These are phyloP conservation scores for Curvularia sp. DNA, from an alignment of 2,329 filamentous ascomycete genomes.

Conservation along the genomic window DNA sequence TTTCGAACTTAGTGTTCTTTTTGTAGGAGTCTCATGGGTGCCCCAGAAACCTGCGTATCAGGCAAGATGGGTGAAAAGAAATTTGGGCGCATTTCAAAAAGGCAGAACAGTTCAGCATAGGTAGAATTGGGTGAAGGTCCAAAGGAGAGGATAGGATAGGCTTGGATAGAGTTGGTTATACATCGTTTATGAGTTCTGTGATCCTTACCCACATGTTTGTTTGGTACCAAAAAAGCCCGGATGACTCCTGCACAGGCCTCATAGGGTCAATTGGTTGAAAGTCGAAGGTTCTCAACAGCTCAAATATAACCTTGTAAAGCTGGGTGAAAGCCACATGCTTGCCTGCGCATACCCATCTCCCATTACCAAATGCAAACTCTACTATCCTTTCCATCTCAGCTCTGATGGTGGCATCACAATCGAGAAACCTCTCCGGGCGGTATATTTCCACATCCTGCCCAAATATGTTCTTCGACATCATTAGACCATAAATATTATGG, in stretches of 20 bases:
- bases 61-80: background rate
- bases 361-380: conserved; percentile 1
- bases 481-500: too few relatives aligned
- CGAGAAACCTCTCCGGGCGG: conserved; percentile 8
- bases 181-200: too few relatives aligned
- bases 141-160: too few relatives aligned
- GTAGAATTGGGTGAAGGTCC: background rate
- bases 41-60: background rate
- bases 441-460: conserved; percentile 2
- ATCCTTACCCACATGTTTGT: too few relatives aligned
- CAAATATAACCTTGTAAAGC: conserved; percentile 3
- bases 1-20: too few relatives aligned
- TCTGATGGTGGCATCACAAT: background rate
- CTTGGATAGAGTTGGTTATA: too few relatives aligned
- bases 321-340: conserved; percentile 10
- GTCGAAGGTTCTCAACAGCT: background rate
- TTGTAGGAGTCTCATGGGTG: background rate
- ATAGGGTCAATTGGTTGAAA: too few relatives aligned
- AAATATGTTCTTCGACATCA: background rate
- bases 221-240: too few relatives aligned
- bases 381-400: conserved; percentile 2
- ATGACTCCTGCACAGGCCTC: too few relatives aligned
- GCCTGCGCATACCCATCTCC: conserved; percentile 8
- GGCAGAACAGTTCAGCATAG: background rate
- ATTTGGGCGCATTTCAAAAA: background rate